Evolutionary conservation across 306 rosid species (phyloP), one percentile per base, ranked within the genome.

Genomic region (Cucumis melo): DNA sequence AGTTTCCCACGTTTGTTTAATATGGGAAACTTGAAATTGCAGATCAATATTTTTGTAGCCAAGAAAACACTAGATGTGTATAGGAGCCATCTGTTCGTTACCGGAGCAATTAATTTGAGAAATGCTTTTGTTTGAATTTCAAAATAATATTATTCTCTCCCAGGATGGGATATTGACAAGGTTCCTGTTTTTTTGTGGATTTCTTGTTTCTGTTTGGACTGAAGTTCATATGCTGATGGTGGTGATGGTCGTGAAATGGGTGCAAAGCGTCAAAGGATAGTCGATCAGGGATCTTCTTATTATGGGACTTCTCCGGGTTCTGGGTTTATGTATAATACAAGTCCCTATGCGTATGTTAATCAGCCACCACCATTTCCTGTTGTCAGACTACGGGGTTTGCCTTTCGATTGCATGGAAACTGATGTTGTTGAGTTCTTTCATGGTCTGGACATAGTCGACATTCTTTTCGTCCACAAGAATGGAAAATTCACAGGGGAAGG

Each of bases 371-470:
- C 97, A 36, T 93, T 91, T 65, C 98, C 98, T 58, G 97, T 91
- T 51, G 96, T 93, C 77, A 86, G 87, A 75, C 84, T 93, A 16
- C 97, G 97, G 15, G 98, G 98, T 78, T 92, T 93, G 72, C 98
- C 98, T 27, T 93, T 89, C 70, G 97, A 93, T 78, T 91, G 96
- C 85, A 86, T 87, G 6, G 98, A 93, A 89, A 73, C 84, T 78
- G 97, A 93, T 82, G 97, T 93, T 65, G 93, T 91, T 5, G 97
- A 93, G 88, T 93, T 93, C 91, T 91, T 93, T 83, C 96, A 88
- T 74, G 96, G 96, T 80, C 89, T 93, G 56, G 97, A 93, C 86
- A 84, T 93, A 23, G 90, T 93, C 55, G 98, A 93, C 78, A 87
- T 93, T 84, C 96, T 93, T 66, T 93, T 93, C 73, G 86, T 93